These are phyloP conservation scores for Globisporangium carolinianum DNA, from an alignment of 352 stramenopile genomes.

Conservation along the genomic window DNA sequence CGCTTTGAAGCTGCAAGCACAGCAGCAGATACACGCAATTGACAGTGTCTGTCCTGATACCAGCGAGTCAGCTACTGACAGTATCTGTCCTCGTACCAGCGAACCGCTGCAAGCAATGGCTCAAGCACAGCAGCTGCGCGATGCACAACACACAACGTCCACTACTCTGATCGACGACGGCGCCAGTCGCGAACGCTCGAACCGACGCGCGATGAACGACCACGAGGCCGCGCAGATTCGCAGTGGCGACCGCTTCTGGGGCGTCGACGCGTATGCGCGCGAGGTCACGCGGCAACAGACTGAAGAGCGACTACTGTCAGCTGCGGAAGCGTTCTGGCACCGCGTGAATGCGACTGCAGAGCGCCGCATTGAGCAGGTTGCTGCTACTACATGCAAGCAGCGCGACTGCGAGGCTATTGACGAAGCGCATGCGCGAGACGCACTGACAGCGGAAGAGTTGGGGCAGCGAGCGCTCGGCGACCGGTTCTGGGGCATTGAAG, in stretches of 20 bases:
- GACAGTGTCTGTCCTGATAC: not conserved
- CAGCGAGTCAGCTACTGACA: constrained; percentile 9
- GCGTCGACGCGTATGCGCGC: constrained; percentile 31
- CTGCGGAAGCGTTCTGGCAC: constrained; percentile 34
- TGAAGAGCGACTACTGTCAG: constrained; percentile 37
- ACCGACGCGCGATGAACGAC: constrained; percentile 42
- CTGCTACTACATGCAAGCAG: too few species aligned
- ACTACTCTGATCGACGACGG: constrained; percentile 19
- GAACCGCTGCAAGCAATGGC: constrained; percentile 11
- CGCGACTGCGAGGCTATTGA: not conserved
- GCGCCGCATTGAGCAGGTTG: too few species aligned
- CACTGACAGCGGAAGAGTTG: constrained; percentile 30
- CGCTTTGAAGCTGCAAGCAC: constrained; percentile 16
- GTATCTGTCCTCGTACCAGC: not conserved
- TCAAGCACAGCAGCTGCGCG: constrained; percentile 13
- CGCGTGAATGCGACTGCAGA: constrained; percentile 25
- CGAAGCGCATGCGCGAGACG: constrained; percentile 22
- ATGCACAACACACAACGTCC: constrained; percentile 19
- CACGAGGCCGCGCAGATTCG: constrained; percentile 44
- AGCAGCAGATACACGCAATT: not conserved
- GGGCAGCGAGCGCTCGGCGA: constrained; percentile 41
- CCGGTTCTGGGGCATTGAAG: constrained; percentile 56
- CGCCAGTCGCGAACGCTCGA: constrained; percentile 16
- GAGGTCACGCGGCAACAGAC: constrained; percentile 28
- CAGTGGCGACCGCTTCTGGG: constrained; percentile 47